These are phyloP conservation scores for Zelonia costaricensis DNA, from an alignment of 208 protist genomes.

Conservation along the genomic window DNA sequence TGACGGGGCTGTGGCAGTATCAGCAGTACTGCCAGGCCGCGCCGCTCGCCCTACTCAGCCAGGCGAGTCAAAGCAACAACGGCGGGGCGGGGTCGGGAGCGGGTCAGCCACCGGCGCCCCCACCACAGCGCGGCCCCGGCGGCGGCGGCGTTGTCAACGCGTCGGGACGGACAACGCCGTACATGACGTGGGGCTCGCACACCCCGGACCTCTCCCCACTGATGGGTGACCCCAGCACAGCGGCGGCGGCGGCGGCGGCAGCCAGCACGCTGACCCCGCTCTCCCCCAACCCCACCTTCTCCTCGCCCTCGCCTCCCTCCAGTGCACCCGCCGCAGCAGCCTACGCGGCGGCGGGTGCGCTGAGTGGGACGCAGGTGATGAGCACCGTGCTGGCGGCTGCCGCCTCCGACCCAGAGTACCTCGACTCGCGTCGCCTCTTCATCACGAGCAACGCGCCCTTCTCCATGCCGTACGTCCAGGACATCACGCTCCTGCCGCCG, in stretches of 20 bases:
- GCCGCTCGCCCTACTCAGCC: conserved; percentile 9
- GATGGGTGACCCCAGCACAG: background rate
- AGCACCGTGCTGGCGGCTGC: conserved; percentile 6
- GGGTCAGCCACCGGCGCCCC: too few relatives aligned
- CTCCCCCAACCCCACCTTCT: background rate
- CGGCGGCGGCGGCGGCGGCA: conserved; percentile 1
- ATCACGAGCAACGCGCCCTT: conserved; percentile 72
- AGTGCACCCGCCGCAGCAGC: too few relatives aligned
- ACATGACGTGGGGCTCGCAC: conserved; percentile 10
- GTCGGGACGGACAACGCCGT: conserved; percentile 9
- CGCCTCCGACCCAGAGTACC: conserved; percentile 17
- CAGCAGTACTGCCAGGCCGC: conserved; percentile 24
- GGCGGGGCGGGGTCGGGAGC: conserved; percentile 3
- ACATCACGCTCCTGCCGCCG: conserved; percentile 36
- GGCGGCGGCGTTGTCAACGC: conserved; percentile 2
- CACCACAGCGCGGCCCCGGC: too few relatives aligned
- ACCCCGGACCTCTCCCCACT: conserved; percentile 19
- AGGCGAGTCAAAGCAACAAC: conserved; percentile 12
- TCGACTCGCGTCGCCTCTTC: conserved; percentile 57
- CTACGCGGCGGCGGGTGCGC: background rate
- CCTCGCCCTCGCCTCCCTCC: background rate
- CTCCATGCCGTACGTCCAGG: conserved; percentile 70
- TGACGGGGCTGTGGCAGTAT: conserved; percentile 19
- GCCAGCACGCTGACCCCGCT: background rate
- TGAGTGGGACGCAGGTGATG: conserved; percentile 2